Evolutionary conservation across 2,329 filamentous ascomycete species (phyloP), one percentile per base, ranked within the genome.

Genomic region (Penicillium janthinellum): DNA sequence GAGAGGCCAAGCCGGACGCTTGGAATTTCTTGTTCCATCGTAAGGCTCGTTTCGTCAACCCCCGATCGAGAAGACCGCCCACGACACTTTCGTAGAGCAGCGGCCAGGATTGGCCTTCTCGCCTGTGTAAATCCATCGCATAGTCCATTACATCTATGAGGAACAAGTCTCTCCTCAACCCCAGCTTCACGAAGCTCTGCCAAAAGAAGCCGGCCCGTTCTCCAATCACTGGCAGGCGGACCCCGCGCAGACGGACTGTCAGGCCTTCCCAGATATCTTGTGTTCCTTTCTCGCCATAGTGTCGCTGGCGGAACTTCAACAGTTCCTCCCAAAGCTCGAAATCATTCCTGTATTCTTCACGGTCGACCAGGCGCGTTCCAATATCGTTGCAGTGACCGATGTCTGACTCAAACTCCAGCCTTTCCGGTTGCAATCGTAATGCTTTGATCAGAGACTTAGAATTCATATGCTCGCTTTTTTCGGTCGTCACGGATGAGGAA

Each of bases 321-420:
- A 82, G 64, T 45, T 80, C 74, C 42, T 75, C 74, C 79, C 79
- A 82, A 14, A 81, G 69, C n/a, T 71, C 66, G 55, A 79, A 73
- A 62, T 81, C 72, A 44, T 72, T 60, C 25, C 65, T 66, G 59
- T 69, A 60, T 5, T 54, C 61, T 4, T 72, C 65, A 38, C 68
- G 59, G 54, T 81, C 77, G 34, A 80, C 67, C 34, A 81, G 63
- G 44, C 76, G 75, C 22, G 66, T 69, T 38, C 77, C 75, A 53
- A 75, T 63, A n/a, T 70, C 66, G 35, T 68, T 58, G 45, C 63
- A 68, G 59, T 76, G 72, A 39, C 75, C 75, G 22, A 80, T 63
- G 52, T 79, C 72, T 10, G 78, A 79, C 64, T 81, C 78, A 54
- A 73, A 75, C 22, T 78, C 73, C 14, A 81, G 63, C 56, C 60